Conservation (phyloP, 1,284 basidiomycete species). For the Sporisorium sorghi region DNA sequence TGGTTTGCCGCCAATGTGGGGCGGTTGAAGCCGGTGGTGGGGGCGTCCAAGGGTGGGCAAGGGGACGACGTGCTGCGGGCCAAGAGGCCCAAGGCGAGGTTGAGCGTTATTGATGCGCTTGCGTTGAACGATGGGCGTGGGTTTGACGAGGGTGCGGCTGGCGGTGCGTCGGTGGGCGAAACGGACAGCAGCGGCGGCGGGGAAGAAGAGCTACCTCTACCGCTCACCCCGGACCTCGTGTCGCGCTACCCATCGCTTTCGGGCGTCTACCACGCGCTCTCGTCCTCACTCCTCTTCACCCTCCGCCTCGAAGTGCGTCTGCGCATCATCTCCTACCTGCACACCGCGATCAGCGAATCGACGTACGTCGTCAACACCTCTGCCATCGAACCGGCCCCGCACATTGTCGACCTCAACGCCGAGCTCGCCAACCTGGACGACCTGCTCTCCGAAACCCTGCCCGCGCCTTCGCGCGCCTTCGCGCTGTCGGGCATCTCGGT, state of each 20-base stretch:
- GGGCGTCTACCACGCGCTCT: slow-evolving; percentile 87
- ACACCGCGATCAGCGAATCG: slow-evolving; percentile 78
- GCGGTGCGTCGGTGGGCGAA: neutral
- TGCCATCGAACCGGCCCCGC: slow-evolving; percentile 87
- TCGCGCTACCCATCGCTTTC: slow-evolving; percentile 78
- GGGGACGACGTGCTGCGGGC: neutral
- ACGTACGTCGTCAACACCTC: slow-evolving; percentile 74
- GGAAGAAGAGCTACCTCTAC: slow-evolving; percentile 42
- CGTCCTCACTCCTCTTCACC: slow-evolving; percentile 86
- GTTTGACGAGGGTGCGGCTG: neutral
- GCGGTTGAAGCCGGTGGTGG: slow-evolving; percentile 69
- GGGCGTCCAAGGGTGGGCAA: slow-evolving; percentile 17
- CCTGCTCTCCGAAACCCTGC: slow-evolving; percentile 61
- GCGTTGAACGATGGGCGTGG: slow-evolving; percentile 2
- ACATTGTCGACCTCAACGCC: slow-evolving; percentile 86
- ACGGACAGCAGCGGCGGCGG: neutral
- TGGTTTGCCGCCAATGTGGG: slow-evolving; percentile 58
- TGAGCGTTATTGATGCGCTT: slow-evolving; percentile 35
- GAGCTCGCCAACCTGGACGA: slow-evolving; percentile 84
- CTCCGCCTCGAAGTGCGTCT: slow-evolving; percentile 89
- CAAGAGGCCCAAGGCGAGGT: slow-evolving; percentile 37
- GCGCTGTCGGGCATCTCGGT: slow-evolving; percentile 87
- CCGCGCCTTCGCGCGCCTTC: slow-evolving; percentile 74
- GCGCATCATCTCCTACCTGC: slow-evolving; percentile 83
- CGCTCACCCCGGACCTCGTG: slow-evolving; percentile 45